These are phyloP conservation scores for Cladosporium sp. DNA, from an alignment of 2,329 filamentous ascomycete species.

Conservation along the genomic window DNA sequence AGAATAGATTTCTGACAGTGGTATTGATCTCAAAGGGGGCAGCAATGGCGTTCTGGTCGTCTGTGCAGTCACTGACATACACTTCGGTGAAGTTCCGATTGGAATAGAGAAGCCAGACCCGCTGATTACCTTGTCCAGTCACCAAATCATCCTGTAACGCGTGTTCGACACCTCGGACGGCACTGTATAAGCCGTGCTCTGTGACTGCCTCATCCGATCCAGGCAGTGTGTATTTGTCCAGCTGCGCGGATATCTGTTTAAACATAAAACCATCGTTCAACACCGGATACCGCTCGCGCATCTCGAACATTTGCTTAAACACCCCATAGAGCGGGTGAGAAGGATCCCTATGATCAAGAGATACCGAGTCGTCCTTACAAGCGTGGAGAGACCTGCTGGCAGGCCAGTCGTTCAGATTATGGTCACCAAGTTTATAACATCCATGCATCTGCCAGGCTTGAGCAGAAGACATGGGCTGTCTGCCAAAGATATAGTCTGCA, in stretches of 20 bases:
- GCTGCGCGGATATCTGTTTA: slow-evolving; percentile 54
- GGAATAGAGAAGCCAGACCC: slow-evolving; percentile 50
- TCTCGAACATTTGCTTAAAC: slow-evolving; percentile 58
- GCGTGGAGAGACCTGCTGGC: slow-evolving; percentile 50
- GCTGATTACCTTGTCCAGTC: slow-evolving; percentile 43
- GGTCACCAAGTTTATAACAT: slow-evolving; percentile 55
- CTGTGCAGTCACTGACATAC: slow-evolving; percentile 57
- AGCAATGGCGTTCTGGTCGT: slow-evolving; percentile 46
- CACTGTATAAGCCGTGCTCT: slow-evolving; percentile 59
- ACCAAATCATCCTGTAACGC: slow-evolving; percentile 27
- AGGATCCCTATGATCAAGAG: slow-evolving; percentile 60
- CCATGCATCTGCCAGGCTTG: slow-evolving; percentile 63
- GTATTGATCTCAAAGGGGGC: slow-evolving; percentile 52
- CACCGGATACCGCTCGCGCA: slow-evolving; percentile 53
- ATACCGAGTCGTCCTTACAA: slow-evolving; percentile 54
- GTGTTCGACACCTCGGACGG: slow-evolving; percentile 41
- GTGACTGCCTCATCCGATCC: slow-evolving; percentile 52
- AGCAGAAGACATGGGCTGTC: slow-evolving; percentile 58
- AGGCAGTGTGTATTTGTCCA: slow-evolving; percentile 46
- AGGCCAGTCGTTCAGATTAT: slow-evolving; percentile 57
- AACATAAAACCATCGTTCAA: slow-evolving; percentile 58
- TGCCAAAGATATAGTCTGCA: slow-evolving; percentile 61
- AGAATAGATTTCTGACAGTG: slow-evolving; percentile 60
- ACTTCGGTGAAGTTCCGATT: slow-evolving; percentile 47
- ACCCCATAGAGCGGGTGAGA: slow-evolving; percentile 58